Conservation (phyloP, 331 rosid species). For the Erythrophleum ivorense region DNA sequence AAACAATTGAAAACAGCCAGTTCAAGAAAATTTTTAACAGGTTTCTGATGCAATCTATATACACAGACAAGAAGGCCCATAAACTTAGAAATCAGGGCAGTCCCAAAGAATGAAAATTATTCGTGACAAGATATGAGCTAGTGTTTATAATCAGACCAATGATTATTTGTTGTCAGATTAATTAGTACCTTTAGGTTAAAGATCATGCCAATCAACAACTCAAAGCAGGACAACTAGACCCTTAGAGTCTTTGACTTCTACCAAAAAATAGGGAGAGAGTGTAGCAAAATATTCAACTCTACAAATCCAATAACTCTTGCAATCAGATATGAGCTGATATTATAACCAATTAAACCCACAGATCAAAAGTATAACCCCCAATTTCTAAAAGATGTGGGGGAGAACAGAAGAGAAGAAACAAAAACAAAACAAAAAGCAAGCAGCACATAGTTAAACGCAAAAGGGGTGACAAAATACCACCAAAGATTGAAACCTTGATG, state of each 20-base stretch:
- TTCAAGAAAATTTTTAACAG: not conserved
- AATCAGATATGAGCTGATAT: slow-evolving; percentile 2
- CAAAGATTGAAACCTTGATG: not conserved
- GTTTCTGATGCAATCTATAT: not conserved
- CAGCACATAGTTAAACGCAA: not conserved
- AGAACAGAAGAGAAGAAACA: not conserved
- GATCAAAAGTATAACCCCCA: not conserved
- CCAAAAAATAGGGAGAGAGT: not conserved
- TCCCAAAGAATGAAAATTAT: not conserved
- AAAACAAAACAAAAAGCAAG: slow-evolving; percentile 9
- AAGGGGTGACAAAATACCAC: slow-evolving; percentile 13
- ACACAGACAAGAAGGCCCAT: not conserved
- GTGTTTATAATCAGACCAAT: not conserved
- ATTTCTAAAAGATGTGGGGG: not conserved
- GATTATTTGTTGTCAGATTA: not conserved
- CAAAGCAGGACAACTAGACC: not conserved
- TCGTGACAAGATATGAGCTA: not conserved
- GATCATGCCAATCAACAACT: not conserved
- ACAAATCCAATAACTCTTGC: slow-evolving; percentile 1
- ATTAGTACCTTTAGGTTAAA: not conserved
- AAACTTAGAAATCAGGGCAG: not conserved
- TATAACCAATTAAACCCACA: slow-evolving; percentile 26
- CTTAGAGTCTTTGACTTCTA: not conserved
- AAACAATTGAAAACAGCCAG: not conserved
- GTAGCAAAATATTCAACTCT: slow-evolving; percentile 2